Base-by-base conservation (phyloP, 1,284 basidiomycete genomes). In the Moesziomyces sp. region DNA sequence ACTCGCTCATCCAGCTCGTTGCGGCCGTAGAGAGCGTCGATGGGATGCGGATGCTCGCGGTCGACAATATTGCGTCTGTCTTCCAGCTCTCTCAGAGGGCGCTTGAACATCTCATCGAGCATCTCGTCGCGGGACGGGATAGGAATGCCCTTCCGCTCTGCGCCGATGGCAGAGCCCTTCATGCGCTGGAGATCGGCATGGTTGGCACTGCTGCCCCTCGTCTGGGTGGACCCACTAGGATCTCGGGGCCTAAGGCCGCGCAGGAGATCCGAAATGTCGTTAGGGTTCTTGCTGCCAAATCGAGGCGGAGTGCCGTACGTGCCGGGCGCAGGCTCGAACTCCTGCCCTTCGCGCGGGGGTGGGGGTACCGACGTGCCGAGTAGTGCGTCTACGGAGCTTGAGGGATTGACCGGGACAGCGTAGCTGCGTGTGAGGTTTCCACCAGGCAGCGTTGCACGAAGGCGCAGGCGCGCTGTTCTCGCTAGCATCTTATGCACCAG, bases 1-100 rank as follows among this genome's bases (percentile, higher is more conserved):
- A 81, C 61, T 13, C 76, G 61, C 46, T 81, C 79, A 35, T 79
- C 77, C n/a, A 79, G 54, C 62, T 78, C 76, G 58, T 79, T 79
- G 11, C 77, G 51, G 0, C 77, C 77, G 23, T 78, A 61, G 21
- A 79, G 56, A 13, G 75, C 69, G 54, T 79, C 77, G 35, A 79
- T 72, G 26, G 76, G 65, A 54, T 79, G 77, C 3, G 77, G 77
- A 51, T 71, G 64, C 53, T 79, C 77, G 9, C 77, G 62, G 42
- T 76, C 73, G 6, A 78, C 56, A 14, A 64, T 56, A 19, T 45
- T 16, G 14, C 66, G 46, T 33, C 58, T 23, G 14, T 74, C 59
- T 9, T 75, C 62, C 5, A 74, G 48, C 62, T 74, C 71, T 21
- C 62, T 50, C 24, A 74, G 56, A 18, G 72, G 72, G 2, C 68